These are phyloP conservation scores for Carex cristatella DNA, from an alignment of 176 grass and related monocot genomes.

Conservation along the genomic window DNA sequence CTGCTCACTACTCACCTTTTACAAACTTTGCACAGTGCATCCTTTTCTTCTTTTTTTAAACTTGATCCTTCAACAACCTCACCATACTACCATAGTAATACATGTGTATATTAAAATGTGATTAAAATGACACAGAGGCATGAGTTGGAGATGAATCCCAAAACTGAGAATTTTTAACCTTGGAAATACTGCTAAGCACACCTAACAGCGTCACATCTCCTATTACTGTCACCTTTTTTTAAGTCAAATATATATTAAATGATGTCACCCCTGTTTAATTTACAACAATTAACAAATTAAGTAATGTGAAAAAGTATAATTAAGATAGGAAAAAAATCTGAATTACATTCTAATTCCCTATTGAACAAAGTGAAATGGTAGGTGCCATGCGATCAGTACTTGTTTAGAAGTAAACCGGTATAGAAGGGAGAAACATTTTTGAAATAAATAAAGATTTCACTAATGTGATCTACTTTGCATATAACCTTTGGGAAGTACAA, in stretches of 20 bases:
- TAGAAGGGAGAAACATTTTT: too few species aligned
- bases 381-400: neutral
- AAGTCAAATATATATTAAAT: conserved; percentile 68
- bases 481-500: too few species aligned
- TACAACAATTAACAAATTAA: neutral
- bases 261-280: conserved; percentile 55
- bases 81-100: neutral
- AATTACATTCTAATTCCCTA: neutral
- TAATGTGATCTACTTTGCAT: too few species aligned
- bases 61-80: neutral
- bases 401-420: neutral
- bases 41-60: neutral
- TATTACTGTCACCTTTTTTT: conserved; percentile 84
- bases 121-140: conserved; percentile 40
- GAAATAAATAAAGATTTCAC: too few species aligned
- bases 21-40: neutral
- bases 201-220: conserved; percentile 76
- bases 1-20: neutral
- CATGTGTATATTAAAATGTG: neutral
- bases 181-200: conserved; percentile 77
- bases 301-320: neutral
- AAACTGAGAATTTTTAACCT: conserved; percentile 81
- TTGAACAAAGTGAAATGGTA: neutral
- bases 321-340: neutral
- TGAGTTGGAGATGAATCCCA: conserved; percentile 42